Evolutionary conservation across 331 rosid species (phyloP).

Genomic region (Rhamnella rubrinervis): DNA sequence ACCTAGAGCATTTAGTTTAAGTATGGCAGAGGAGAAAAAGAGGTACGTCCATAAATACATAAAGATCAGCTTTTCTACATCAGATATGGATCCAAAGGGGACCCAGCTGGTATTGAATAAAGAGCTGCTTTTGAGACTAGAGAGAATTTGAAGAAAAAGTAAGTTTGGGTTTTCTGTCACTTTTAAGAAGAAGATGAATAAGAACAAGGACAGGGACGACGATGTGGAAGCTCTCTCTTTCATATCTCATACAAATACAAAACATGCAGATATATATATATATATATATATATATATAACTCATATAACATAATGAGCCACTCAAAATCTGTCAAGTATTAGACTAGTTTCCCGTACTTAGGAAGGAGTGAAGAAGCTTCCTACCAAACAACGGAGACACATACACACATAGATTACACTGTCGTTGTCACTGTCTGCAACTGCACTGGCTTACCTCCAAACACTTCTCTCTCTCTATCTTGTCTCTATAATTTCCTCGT

Average conservation of each 20-base stretch:
- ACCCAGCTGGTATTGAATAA: slow-evolving; percentile 19
- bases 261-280: not conserved
- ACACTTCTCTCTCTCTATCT: not conserved
- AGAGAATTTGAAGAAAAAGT: slow-evolving; percentile 1
- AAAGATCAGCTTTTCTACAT: slow-evolving; percentile 10
- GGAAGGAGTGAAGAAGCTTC: slow-evolving; percentile 88
- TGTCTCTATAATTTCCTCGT: not conserved
- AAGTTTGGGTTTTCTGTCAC: not conserved
- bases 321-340: slow-evolving; percentile 30
- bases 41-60: slow-evolving; percentile 4
- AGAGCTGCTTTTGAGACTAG: not conserved
- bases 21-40: no score
- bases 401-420: not conserved
- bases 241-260: no score
- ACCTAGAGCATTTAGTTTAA: no score
- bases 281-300: not conserved
- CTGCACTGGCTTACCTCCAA: not conserved
- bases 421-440: not conserved
- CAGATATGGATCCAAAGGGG: slow-evolving; percentile 2
- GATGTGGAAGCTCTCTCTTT: not conserved
- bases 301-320: slow-evolving; percentile 18
- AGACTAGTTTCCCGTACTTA: slow-evolving; percentile 33
- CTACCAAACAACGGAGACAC: slow-evolving; percentile 48
- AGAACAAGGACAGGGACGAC: not conserved
- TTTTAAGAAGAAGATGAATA: not conserved